Conservation (phyloP, 495 filamentous ascomycete genomes). For the Parachaetomium inaequale region DNA sequence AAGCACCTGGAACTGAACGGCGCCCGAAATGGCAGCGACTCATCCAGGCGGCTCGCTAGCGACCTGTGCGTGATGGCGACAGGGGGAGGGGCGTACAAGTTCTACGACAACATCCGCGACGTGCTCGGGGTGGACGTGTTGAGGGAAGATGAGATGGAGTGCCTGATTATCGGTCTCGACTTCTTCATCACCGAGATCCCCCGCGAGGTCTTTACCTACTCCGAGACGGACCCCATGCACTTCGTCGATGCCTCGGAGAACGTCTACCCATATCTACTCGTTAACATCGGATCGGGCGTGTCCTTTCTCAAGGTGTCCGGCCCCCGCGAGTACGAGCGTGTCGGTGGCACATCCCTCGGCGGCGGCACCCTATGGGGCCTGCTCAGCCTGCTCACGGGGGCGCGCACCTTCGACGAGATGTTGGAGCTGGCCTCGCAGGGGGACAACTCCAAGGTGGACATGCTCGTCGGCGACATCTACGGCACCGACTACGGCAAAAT, state of each 20-base stretch:
- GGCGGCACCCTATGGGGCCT: constrained; percentile 96
- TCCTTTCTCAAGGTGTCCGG: constrained; percentile 98
- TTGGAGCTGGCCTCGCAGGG: constrained; percentile 88
- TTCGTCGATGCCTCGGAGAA: constrained; percentile 66
- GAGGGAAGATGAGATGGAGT: constrained; percentile 98
- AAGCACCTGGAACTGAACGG: constrained; percentile 75
- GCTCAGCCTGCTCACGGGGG: constrained; percentile 82
- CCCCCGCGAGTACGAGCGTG: constrained; percentile 75
- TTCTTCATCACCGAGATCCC: constrained; percentile 99
- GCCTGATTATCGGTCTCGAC: constrained; percentile 92
- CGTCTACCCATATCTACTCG: constrained; percentile 93
- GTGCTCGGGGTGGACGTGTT: constrained; percentile 75
- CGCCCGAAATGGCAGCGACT: constrained; percentile 36
- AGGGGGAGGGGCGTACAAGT: constrained; percentile 92
- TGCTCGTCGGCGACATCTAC: constrained; percentile 98
- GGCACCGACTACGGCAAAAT: constrained; percentile 94
- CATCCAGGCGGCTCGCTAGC: constrained; percentile 25
- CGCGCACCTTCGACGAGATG: constrained; percentile 92
- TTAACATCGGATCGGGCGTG: constrained; percentile 98
- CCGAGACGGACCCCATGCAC: constrained; percentile 79
- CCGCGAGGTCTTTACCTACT: constrained; percentile 93
- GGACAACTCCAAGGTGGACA: constrained; percentile 89
- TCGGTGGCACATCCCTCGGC: constrained; percentile 91
- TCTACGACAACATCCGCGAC: constrained; percentile 82
- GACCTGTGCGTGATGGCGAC: constrained; percentile 90